Evolutionary conservation across 2,329 filamentous ascomycete species (phyloP), one percentile per base, ranked within the genome.

Genomic region (Pseudocercospora fuligena): DNA sequence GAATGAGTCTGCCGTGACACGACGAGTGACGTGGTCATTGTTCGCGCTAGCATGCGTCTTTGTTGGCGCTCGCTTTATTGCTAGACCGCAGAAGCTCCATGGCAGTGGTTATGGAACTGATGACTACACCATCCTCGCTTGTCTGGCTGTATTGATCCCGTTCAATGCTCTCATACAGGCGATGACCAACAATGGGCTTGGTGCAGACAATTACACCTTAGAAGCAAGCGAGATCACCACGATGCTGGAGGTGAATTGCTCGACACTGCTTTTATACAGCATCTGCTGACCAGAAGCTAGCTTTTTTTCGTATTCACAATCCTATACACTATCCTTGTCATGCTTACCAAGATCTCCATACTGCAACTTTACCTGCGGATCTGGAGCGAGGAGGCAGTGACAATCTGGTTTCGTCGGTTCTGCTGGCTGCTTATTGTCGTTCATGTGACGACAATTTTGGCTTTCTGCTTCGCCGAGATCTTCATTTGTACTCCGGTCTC

Each of bases 251-350:
- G 69, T 71, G n/a, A 40, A 23, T 14, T 1, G 9, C 14, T 29
- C 3, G 9, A 21, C 9, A n/a, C 11, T 33, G 36, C 19, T n/a
- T 27, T 14, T n/a, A 36, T 49, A 16, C n/a, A 21, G 25, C 14
- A 3, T 16, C 6, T 23, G 31, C 60, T 68, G n/a, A 68, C 40
- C 12, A n/a, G 2, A 5, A 3, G 0, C 4, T 14, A 71, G 69
- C 51, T 68, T 59, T 71, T 71, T 60, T 71, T 68, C 57, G 64
- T 65, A 14, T 71, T 71, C 56, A 65, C 66, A 7, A 71, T 71
- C 46, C 33, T 71, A 5, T 71, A 71, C 66, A 66, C 65, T 2
- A 49, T 68, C 11, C 36, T 71, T 8, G 64, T 71, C 16, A 65
- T 71, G 65, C 59, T 67, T 51, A 67, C 69, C 40, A 71, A 69